Evolutionary conservation across 225 moss, liverwort and hornwort species (phyloP).

Genomic region (Pseudoscleropodium purum): DNA sequence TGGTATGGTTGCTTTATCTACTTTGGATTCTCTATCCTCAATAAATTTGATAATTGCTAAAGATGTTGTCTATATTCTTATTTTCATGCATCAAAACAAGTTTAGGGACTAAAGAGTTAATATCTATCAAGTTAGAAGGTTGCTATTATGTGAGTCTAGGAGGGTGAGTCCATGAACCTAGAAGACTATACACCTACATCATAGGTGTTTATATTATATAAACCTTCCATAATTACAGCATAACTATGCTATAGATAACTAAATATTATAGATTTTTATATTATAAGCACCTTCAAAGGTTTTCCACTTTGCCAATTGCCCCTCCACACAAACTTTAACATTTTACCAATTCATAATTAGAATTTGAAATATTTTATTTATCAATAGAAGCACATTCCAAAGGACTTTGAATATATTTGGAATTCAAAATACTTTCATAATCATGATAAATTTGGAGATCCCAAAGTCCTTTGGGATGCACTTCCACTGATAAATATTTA

Average conservation of each 20-base stretch:
- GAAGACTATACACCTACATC: too few species aligned
- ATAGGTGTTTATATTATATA: too few species aligned
- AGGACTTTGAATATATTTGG: background rate
- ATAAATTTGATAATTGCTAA: background rate
- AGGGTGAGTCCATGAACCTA: too few species aligned
- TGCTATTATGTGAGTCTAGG: too few species aligned
- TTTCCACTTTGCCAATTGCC: background rate
- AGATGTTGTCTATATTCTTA: too few species aligned
- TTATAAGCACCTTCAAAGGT: too few species aligned
- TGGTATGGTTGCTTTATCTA: accelerated
- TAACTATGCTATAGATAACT: too few species aligned
- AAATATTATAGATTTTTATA: too few species aligned
- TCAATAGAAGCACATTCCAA: background rate
- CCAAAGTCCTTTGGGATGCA: background rate
- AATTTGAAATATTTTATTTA: background rate
- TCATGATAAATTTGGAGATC: background rate
- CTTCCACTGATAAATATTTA: background rate
- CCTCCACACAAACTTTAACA: background rate
- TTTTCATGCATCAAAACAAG: background rate
- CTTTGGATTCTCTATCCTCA: background rate
- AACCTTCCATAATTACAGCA: too few species aligned
- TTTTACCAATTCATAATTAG: background rate
- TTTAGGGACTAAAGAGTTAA: background rate
- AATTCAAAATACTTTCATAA: too few species aligned
- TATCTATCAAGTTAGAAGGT: background rate